These are phyloP conservation scores for Tillandsia leiboldiana DNA, from an alignment of 176 grass and related monocot genomes.

Conservation along the genomic window DNA sequence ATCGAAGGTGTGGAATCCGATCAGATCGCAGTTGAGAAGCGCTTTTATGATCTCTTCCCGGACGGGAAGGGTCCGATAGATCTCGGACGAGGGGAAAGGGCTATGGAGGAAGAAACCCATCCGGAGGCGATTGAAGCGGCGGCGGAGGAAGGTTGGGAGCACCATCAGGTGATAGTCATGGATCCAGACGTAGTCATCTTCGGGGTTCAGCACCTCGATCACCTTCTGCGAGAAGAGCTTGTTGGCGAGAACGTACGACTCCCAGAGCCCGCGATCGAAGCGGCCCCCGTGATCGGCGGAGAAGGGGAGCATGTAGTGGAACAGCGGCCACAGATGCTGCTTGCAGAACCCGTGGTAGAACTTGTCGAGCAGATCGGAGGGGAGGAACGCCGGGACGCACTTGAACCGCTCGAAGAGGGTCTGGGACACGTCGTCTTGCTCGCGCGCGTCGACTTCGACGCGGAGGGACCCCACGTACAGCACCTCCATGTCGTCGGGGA, in stretches of 20 bases:
- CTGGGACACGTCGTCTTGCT: conserved; percentile 95
- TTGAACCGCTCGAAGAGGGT: conserved; percentile 65
- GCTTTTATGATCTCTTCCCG: conserved; percentile 95
- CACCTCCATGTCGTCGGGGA: conserved; percentile 91
- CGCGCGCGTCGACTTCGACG: conserved; percentile 46
- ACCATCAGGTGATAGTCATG: conserved; percentile 99
- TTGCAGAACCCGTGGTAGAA: conserved; percentile 97
- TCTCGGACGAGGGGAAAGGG: conserved; percentile 95
- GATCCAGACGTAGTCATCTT: conserved; percentile 96
- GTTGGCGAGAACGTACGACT: conserved; percentile 83
- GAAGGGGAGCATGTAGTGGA: conserved; percentile 98
- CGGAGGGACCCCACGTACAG: conserved; percentile 79
- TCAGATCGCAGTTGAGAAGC: conserved; percentile 91
- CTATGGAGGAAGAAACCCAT: conserved; percentile 99
- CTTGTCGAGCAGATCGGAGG: conserved; percentile 46
- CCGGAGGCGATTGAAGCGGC: conserved; percentile 84
- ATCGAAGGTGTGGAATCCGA: conserved; percentile 96
- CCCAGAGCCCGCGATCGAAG: conserved; percentile 81
- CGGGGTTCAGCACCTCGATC: conserved; percentile 86
- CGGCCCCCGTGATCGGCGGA: conserved; percentile 43
- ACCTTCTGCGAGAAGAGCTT: conserved; percentile 91
- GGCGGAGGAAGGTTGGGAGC: conserved; percentile 89
- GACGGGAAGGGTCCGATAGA: conserved; percentile 87
- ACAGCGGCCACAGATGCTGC: conserved; percentile 82
- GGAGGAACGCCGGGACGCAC: conserved; percentile 75